Conservation (phyloP, 257 asterid genomes). For the Knoxia roxburghii region DNA sequence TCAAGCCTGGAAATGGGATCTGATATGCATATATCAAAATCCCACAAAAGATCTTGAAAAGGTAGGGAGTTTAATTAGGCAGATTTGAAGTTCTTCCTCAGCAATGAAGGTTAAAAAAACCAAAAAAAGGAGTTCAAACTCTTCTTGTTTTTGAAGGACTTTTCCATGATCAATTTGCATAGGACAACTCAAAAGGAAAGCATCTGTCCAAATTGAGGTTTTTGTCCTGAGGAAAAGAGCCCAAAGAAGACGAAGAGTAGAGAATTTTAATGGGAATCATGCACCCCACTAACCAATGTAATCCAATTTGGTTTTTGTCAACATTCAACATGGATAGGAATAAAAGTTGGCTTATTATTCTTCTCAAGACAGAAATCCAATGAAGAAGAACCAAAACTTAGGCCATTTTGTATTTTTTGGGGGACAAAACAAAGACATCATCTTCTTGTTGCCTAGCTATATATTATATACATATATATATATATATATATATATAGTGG, state of each 20-base stretch:
- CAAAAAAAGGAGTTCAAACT: slow-evolving; percentile 23
- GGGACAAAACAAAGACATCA: neutral
- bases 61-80: slow-evolving; percentile 6
- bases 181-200: slow-evolving; percentile 38
- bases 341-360: slow-evolving; percentile 10
- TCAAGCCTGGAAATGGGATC: slow-evolving; percentile 14
- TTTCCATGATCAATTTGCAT: slow-evolving; percentile 29
- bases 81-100: slow-evolving; percentile 9
- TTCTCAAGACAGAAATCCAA: slow-evolving; percentile 7
- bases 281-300: slow-evolving; percentile 7
- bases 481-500: too few relatives aligned
- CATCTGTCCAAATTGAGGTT: slow-evolving; percentile 32
- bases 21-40: slow-evolving; percentile 5
- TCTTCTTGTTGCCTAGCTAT: slow-evolving; percentile 3
- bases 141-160: slow-evolving; percentile 18
- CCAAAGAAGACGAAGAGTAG: slow-evolving; percentile 24
- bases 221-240: slow-evolving; percentile 33
- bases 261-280: slow-evolving; percentile 26
- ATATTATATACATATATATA: too few relatives aligned
- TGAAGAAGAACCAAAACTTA: neutral
- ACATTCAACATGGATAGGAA: slow-evolving; percentile 38
- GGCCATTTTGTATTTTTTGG: neutral
- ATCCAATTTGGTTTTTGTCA: slow-evolving; percentile 25
- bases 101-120: slow-evolving; percentile 11
- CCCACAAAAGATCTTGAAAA: neutral